Evolutionary conservation across 1,284 basidiomycete genomes (phyloP).

Genomic region (Leucoagaricus sp.): DNA sequence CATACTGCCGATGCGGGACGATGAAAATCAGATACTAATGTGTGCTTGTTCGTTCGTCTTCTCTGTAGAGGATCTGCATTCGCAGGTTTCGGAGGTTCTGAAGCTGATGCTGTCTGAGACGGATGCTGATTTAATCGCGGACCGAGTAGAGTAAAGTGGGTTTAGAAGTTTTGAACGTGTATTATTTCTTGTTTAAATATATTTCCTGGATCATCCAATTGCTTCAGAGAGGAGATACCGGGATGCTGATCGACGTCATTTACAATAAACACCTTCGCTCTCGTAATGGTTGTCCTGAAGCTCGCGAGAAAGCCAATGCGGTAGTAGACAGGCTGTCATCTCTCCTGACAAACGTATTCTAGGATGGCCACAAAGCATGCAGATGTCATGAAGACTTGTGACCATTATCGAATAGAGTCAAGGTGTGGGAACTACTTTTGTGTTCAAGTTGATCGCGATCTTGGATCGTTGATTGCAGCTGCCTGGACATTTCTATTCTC

Average conservation of each 20-base stretch:
- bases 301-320: too few relatives aligned
- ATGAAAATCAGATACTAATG: too few relatives aligned
- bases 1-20: too few relatives aligned
- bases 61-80: conserved; percentile 55
- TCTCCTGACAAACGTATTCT: background rate
- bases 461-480: conserved; percentile 10
- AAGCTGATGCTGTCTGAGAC: conserved; percentile 60
- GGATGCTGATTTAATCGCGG: conserved; percentile 34
- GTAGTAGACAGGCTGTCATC: too few relatives aligned
- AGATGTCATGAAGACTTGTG: background rate
- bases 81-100: conserved; percentile 61
- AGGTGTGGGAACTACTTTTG: background rate
- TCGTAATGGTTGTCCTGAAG: too few relatives aligned
- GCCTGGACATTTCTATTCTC: conserved; percentile 8
- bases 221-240: too few relatives aligned
- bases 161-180: background rate
- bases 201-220: too few relatives aligned
- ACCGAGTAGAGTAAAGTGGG: background rate
- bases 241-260: too few relatives aligned
- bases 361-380: background rate
- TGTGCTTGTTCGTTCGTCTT: background rate
- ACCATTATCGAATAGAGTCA: background rate
- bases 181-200: too few relatives aligned
- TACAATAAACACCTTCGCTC: too few relatives aligned
- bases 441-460: background rate